Evolutionary conservation across 257 asterid species (phyloP).

Genomic region (Solanum appendiculatum): DNA sequence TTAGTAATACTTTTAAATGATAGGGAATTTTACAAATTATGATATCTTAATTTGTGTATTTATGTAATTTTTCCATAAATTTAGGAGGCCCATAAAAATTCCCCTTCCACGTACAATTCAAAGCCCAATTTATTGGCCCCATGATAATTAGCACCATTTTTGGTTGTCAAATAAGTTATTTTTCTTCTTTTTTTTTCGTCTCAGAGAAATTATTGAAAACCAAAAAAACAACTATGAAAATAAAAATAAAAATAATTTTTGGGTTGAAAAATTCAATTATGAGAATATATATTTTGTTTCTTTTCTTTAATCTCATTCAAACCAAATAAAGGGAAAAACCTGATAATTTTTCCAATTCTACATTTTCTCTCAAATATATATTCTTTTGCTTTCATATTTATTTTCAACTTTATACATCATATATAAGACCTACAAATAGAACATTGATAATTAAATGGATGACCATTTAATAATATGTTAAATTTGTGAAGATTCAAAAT

Average conservation of each 20-base stretch:
- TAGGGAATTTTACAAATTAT: too few species aligned
- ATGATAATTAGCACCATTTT: neutral
- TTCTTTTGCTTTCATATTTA: neutral
- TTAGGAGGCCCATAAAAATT: neutral
- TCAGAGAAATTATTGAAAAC: neutral
- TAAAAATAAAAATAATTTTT: neutral
- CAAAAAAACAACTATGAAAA: neutral
- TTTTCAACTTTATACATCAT: neutral
- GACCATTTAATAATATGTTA: neutral
- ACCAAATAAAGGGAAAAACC: neutral
- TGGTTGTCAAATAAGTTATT: neutral
- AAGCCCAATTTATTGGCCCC: neutral
- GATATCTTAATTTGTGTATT: too few species aligned
- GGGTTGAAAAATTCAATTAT: neutral
- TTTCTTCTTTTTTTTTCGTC: neutral
- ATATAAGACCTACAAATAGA: neutral
- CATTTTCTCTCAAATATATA: neutral
- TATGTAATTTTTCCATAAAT: too few species aligned
- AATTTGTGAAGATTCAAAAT: neutral
- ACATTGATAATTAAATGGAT: neutral
- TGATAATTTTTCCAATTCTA: neutral
- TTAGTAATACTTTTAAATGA: too few species aligned
- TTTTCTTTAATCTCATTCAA: neutral
- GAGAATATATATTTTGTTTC: neutral
- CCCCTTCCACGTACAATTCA: neutral